Base-by-base conservation (phyloP, 2,329 filamentous ascomycete species). In the Hypocreales sp. region DNA sequence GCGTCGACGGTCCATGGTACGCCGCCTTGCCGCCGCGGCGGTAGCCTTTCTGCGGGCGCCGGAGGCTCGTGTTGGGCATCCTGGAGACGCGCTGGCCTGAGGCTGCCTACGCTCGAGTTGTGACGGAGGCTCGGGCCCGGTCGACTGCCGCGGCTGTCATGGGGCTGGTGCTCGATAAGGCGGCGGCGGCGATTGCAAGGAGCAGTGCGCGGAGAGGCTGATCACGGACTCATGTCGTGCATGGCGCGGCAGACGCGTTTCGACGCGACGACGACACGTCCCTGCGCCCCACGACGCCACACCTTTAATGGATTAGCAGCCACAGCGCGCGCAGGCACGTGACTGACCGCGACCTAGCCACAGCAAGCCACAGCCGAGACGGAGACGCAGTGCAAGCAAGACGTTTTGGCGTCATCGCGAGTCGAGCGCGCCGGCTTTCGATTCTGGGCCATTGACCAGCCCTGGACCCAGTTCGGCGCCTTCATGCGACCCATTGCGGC, bases 21-120 rank as follows among this genome's bases (percentile, higher is more conserved):
- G 72, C 69, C 28, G 61, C 55, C 49, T 78, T 81, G 33, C 70
- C 70, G 59, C 52, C 80, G 58, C 58, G 79, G 59, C 55, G 79
- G 64, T 66, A 72, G 45, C 72, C 72, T 48, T 74, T 73, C 46
- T 72, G 63, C 24, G 72, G 72, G 44, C 60, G 61, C 31, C 71
- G 58, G 41, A 75, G 50, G 26, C 58, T 58, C 25, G 67, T 72
- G 50, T 71, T 73, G 25, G 71, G 55, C 74, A 78, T 70, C 18
- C 9, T 31, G 27, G 6, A 10, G 27, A 8, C n/a, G 25, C 23
- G 14, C 25, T 17, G 19, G 21, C 15, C 11, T 14, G 26, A 15
- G 15, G 15, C 7, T 14, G 16, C 26, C 24, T 21, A 14, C 25
- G 29, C 34, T 42, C 36, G 36, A 34, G 31, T 33, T 44, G 31